Evolutionary conservation across 2,329 filamentous ascomycete genomes (phyloP), one percentile per base, ranked within the genome.

Genomic region (Fusarium anthophilum): DNA sequence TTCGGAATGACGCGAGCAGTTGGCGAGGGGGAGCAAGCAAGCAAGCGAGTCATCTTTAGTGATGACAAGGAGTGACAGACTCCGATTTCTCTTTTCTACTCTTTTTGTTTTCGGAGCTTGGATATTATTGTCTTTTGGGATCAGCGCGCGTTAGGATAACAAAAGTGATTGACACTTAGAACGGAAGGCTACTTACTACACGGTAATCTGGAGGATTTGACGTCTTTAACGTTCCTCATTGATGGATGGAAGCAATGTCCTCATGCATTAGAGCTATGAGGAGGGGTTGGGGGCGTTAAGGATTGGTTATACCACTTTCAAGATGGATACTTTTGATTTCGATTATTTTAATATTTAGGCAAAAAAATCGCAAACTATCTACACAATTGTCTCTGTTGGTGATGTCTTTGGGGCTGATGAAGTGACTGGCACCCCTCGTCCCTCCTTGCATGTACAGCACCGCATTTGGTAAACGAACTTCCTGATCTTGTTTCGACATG

Each of bases 131-230:
- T 38, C 17, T 58, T 50, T 37, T 47, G 63, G 69, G 71, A 73
- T 56, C 70, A 75, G 67, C 60, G 73, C 69, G 68, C 68, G 66
- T 70, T 72, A 59, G 76, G 76, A 77, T 75, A 78, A 74, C 69
- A 78, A 78, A 78, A 78, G 74, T 77, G 71, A 76, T 76, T 76
- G 61, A 61, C 76, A 75, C 71, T 78, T 78, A 78, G 76, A 78
- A 72, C 54, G 70, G 76, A 68, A 51, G 69, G 75, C 70, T 78
- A 78, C 73, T 78, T 78, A 78, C 76, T 78, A 75, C 76, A 65
- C 76, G 76, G 76, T 78, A 78, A 78, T 78, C 70, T 70, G 73
- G 75, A 77, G 73, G 75, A 68, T 64, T 61, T 55, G 37, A 75
- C 65, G 63, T 69, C 62, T 67, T 63, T 71, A 60, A 72, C 69